Evolutionary conservation across 1,284 basidiomycete species (phyloP).

Genomic region (Peniophora sp.): DNA sequence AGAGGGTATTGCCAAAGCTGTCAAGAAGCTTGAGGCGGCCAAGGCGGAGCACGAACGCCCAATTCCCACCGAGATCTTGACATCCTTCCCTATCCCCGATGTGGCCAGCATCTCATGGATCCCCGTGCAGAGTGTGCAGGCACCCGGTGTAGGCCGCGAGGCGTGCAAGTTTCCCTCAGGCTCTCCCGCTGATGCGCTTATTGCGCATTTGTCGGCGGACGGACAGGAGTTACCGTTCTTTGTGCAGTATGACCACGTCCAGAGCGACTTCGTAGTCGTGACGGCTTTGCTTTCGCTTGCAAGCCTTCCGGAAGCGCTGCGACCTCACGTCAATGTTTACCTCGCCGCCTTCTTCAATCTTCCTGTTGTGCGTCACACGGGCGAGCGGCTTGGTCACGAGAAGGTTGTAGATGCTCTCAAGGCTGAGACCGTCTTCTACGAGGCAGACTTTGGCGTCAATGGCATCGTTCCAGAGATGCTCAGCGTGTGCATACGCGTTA

Average conservation of each 20-base stretch:
- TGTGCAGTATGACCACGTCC: conserved; percentile 85
- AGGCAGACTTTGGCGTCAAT: conserved; percentile 64
- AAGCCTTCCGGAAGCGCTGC: conserved; percentile 62
- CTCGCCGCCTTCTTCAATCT: conserved; percentile 86
- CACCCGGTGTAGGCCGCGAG: conserved; percentile 42
- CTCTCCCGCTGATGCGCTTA: conserved; percentile 9
- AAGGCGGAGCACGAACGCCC: conserved; percentile 82
- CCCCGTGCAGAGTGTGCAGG: conserved; percentile 79
- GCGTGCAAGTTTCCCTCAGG: conserved; percentile 15
- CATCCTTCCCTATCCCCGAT: conserved; percentile 80
- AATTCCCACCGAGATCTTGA: conserved; percentile 78
- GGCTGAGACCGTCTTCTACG: conserved; percentile 87
- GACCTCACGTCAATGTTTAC: conserved; percentile 83
- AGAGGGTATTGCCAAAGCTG: conserved; percentile 72
- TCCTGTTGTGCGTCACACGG: conserved; percentile 67
- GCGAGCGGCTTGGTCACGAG: conserved; percentile 75
- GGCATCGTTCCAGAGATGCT: conserved; percentile 71
- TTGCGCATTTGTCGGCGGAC: conserved; percentile 70
- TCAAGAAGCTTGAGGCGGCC: conserved; percentile 68
- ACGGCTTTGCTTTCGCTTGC: conserved; percentile 75
- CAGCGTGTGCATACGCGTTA: conserved; percentile 79
- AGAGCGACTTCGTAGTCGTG: conserved; percentile 90
- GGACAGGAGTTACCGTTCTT: conserved; percentile 75
- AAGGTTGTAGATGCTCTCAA: conserved; percentile 89
- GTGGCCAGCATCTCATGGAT: conserved; percentile 94